Base-by-base conservation (phyloP, 1,284 basidiomycete genomes). In the Pseudozyma thailandica region DNA sequence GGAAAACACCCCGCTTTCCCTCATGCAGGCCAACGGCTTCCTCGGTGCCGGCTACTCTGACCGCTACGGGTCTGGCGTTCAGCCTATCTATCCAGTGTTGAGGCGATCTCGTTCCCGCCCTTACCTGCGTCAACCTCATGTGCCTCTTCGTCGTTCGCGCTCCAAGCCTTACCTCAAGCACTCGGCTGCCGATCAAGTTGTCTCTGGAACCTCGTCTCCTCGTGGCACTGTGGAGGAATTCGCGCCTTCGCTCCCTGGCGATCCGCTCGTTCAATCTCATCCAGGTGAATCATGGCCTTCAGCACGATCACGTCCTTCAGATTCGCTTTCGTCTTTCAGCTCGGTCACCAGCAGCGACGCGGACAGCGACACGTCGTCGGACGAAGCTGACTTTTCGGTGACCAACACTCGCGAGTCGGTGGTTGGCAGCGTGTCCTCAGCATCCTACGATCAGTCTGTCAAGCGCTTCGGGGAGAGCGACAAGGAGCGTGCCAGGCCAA, bases 281-380 rank as follows among this genome's bases (percentile, higher is more conserved):
- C 63, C 72, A 6, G 66, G 50, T 12, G 72, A 66, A 25, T 52
- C 49, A 7, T 74, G 68, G 72, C 68, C 72, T 3, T 74, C 72
- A 18, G 72, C 68, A 6, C 50, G 70, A 15, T 21, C 55, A 16
- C 50, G 54, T 21, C 58, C 21, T 21, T 45, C 63, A 16, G 30
- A 54, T 16, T 58, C 57, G 45, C 38, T 61, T 2, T 59, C 63
- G 28, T 61, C 63, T 5, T 54, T 55, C 26, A 43, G 44, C 30
- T 59, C 69, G 21, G 41, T 25, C 23, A 42, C 55, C 8, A 62
- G 48, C 41, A 64, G 54, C 43, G 59, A 61, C 21, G 35, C 41
- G 16, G 58, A 49, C 33, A 72, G 62, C 49, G 55, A 52, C 38
- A 45, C 42, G 4, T 66, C 63, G 6, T 62, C 59, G 8, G 51